These are phyloP conservation scores for Colletotrichum truncatum DNA, from an alignment of 2,329 filamentous ascomycete genomes.

Conservation along the genomic window DNA sequence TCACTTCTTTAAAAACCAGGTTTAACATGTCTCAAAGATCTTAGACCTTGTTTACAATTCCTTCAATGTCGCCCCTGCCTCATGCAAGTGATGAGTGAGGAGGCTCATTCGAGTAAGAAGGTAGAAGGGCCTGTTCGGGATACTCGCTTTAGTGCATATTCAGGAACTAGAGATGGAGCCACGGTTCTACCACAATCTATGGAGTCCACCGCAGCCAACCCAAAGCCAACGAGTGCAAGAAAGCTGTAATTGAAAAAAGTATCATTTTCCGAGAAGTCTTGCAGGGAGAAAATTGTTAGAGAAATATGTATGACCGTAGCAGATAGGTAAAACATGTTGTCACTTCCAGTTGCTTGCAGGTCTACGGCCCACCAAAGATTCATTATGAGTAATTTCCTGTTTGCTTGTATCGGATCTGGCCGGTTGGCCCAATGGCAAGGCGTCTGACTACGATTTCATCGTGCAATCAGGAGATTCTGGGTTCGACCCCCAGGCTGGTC, in stretches of 20 bases:
- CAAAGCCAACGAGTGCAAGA: too few species aligned
- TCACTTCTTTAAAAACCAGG: neutral
- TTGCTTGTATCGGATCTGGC: rapidly evolving
- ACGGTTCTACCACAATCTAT: neutral
- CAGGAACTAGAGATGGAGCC: neutral
- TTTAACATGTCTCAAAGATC: conserved; percentile 1
- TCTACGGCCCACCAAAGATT: neutral
- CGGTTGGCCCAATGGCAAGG: conserved; percentile 12
- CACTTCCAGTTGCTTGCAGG: too few species aligned
- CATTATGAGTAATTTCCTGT: rapidly evolving
- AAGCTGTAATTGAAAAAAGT: too few species aligned
- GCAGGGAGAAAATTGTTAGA: neutral
- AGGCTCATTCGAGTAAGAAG: neutral
- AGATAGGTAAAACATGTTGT: too few species aligned
- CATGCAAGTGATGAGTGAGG: neutral
- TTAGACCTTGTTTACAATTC: neutral
- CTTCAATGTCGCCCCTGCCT: neutral
- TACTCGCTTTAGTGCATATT: conserved; percentile 27
- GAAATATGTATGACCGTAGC: too few species aligned
- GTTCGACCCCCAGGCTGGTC: conserved; percentile 32
- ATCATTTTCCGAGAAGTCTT: neutral
- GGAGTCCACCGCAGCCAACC: neutral
- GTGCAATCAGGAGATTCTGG: conserved; percentile 27
- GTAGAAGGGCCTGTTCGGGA: neutral
- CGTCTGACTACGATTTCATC: conserved; percentile 7